Evolutionary conservation across 306 rosid species (phyloP).

Genomic region (Vicia villosa): DNA sequence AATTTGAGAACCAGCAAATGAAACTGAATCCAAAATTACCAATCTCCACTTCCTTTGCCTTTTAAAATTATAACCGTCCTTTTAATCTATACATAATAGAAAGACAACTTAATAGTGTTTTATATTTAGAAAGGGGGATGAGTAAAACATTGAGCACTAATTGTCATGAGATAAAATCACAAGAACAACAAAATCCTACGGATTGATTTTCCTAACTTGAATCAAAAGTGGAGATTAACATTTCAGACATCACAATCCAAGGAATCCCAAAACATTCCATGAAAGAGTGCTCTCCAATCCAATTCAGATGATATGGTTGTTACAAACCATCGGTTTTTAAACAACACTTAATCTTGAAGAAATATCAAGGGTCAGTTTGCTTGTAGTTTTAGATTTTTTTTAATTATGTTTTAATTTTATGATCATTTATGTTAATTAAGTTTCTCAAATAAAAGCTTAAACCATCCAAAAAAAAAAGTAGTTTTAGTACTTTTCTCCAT

Average conservation of each 20-base stretch:
- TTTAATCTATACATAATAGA: neutral
- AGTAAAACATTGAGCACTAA: neutral
- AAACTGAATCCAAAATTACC: neutral
- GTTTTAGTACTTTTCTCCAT: neutral
- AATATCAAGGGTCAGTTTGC: neutral
- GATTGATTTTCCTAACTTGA: constrained; percentile 1
- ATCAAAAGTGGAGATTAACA: neutral
- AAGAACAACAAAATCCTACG: neutral
- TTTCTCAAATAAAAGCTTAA: neutral
- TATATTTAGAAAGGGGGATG: neutral
- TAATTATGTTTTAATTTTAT: neutral
- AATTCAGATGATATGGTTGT: neutral
- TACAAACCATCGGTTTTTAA: neutral
- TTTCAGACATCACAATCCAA: neutral
- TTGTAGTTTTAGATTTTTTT: neutral
- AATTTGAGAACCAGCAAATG: too few species aligned
- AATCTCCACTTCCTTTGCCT: neutral
- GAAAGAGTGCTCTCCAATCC: neutral
- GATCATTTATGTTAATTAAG: neutral
- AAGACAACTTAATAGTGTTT: neutral
- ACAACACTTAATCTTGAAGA: neutral
- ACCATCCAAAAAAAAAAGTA: neutral
- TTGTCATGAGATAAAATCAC: neutral
- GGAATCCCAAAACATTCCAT: neutral
- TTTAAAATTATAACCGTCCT: neutral